Evolutionary conservation across 331 rosid genomes (phyloP).

Genomic region (Arachis monticola): DNA sequence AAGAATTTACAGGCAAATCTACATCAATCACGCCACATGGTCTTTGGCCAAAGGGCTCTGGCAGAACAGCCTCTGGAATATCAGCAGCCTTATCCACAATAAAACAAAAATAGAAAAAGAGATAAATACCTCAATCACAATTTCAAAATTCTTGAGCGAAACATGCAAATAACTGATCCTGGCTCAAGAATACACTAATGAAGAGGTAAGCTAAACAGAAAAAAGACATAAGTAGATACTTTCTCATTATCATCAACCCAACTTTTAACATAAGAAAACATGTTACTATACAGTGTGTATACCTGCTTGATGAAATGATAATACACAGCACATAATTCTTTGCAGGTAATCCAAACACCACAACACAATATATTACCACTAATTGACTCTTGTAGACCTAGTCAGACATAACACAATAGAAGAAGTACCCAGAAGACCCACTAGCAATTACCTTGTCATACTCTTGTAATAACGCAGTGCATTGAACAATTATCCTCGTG

Average conservation of each 20-base stretch:
- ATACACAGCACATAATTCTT: constrained; percentile 21
- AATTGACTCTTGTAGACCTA: constrained; percentile 18
- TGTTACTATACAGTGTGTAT: constrained; percentile 1
- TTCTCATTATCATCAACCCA: constrained; percentile 5
- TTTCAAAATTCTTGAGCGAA: constrained; percentile 20
- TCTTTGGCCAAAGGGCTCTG: constrained; percentile 60
- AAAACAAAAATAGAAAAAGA: constrained; percentile 18
- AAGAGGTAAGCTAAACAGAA: constrained; percentile 10
- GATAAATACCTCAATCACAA: constrained; percentile 8
- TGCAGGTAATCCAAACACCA: constrained; percentile 14
- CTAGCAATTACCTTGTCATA: no score
- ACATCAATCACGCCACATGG: constrained; percentile 30
- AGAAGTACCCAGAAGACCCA: constrained; percentile 20
- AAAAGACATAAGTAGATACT: constrained; percentile 12
- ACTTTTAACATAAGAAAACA: constrained; percentile 12
- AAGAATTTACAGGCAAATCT: constrained; percentile 41
- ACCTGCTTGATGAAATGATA: constrained; percentile 9
- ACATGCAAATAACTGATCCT: constrained; percentile 16
- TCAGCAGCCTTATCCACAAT: constrained; percentile 56
- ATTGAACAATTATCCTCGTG: constrained; percentile 1
- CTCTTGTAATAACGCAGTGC: background rate
- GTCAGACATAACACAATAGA: constrained; percentile 18
- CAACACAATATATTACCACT: background rate
- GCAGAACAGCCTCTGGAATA: constrained; percentile 72
- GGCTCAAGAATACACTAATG: constrained; percentile 1